Percentiles rank a stretch among this genome's conserved stretches.
phyloP scores from a whole-genome alignment of 2,329 filamentous ascomycete species.

The Botrytis elliptica region DNA sequence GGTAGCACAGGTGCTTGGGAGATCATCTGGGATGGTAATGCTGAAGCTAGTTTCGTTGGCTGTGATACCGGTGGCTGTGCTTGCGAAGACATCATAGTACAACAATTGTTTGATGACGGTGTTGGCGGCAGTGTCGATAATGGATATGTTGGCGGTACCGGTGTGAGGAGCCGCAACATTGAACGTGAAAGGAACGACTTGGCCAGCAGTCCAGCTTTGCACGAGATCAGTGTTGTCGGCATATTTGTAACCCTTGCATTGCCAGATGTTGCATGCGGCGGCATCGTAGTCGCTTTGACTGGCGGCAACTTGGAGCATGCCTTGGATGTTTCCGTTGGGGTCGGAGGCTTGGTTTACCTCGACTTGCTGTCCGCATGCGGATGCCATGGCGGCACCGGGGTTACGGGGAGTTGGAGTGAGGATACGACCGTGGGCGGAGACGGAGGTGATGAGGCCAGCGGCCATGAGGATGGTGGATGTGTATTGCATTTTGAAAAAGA shows the following conservation, averaged over 20 bases:
- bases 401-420: slow-evolving; percentile 44
- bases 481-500: slow-evolving; percentile 31
- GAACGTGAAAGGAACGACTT: slow-evolving; percentile 46
- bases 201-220: slow-evolving; percentile 46
- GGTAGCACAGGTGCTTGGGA: slow-evolving; percentile 40
- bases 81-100: slow-evolving; percentile 51
- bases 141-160: slow-evolving; percentile 54
- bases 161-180: slow-evolving; percentile 50
- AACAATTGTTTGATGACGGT: slow-evolving; percentile 49
- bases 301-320: slow-evolving; percentile 38
- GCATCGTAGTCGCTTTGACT: slow-evolving; percentile 36
- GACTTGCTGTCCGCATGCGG: slow-evolving; percentile 45
- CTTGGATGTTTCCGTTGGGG: slow-evolving; percentile 39
- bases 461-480: slow-evolving; percentile 30
- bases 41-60: slow-evolving; percentile 49
- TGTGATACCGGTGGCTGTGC: slow-evolving; percentile 44
- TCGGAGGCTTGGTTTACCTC: slow-evolving; percentile 39
- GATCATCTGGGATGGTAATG: slow-evolving; percentile 52
- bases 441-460: slow-evolving; percentile 41
- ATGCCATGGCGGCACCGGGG: slow-evolving; percentile 45
- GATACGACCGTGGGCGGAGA: slow-evolving; percentile 51
- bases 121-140: slow-evolving; percentile 51
- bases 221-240: slow-evolving; percentile 46
- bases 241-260: slow-evolving; percentile 50
- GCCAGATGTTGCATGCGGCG: slow-evolving; percentile 44